These are phyloP conservation scores for Ophiocordyceps australis DNA, from an alignment of 2,329 filamentous ascomycete genomes.

Conservation along the genomic window DNA sequence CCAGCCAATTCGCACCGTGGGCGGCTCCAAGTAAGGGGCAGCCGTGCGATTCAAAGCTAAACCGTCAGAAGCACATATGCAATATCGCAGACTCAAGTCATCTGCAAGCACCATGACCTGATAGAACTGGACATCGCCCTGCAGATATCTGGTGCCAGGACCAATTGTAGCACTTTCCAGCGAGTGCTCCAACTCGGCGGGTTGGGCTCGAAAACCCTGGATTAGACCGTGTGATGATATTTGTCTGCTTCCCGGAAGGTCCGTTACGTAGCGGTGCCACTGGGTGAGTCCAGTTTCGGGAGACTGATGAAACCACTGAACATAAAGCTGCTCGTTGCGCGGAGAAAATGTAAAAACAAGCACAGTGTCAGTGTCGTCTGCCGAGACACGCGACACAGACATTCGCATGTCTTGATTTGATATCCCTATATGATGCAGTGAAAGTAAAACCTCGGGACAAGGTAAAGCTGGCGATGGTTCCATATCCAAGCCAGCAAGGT, in stretches of 20 bases:
- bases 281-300: constrained; percentile 10
- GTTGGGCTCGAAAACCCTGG: constrained; percentile 11
- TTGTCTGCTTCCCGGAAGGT: constrained; percentile 6
- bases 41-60: too few relatives aligned
- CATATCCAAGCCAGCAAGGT: constrained; percentile 11
- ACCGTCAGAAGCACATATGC: constrained; percentile 12
- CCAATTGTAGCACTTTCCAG: constrained; percentile 3
- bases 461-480: constrained; percentile 1
- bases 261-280: constrained; percentile 17
- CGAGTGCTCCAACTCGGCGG: constrained; percentile 6
- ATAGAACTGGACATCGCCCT: constrained; percentile 21
- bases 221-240: constrained; percentile 3
- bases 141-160: constrained; percentile 12
- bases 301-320: constrained; percentile 15
- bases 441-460: constrained; percentile 9
- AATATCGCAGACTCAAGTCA: constrained; percentile 23
- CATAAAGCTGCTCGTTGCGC: constrained; percentile 11
- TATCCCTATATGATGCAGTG: constrained; percentile 11
- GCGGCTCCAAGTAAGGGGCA: too few relatives aligned
- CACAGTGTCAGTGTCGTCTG: constrained; percentile 5
- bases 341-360: constrained; percentile 17
- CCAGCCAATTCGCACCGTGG: constrained; percentile 9
- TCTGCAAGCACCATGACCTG: constrained; percentile 23
- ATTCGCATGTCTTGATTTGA: constrained; percentile 9
- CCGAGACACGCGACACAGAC: constrained; percentile 9